Evolutionary conservation across 805 yeast species (phyloP).

Genomic region (Schwanniomyces vanrijiae): DNA sequence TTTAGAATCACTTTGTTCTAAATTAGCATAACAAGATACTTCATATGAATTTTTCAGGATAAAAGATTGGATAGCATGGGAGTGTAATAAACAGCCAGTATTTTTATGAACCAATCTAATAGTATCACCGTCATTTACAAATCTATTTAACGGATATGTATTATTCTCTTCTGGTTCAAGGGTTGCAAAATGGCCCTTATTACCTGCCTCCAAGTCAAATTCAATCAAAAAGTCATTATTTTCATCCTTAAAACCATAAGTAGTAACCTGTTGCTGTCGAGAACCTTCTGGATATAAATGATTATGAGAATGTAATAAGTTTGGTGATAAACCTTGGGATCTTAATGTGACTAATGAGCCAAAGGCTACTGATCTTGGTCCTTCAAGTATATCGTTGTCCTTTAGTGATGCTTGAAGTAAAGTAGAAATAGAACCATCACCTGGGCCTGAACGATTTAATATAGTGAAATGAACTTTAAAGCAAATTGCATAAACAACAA

Average conservation of each 20-base stretch:
- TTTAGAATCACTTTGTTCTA: conserved; percentile 68
- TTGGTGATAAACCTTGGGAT: conserved; percentile 70
- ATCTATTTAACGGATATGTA: conserved; percentile 5
- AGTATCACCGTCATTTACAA: conserved; percentile 59
- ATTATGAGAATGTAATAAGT: conserved; percentile 83
- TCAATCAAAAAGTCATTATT: conserved; percentile 83
- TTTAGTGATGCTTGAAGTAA: conserved; percentile 84
- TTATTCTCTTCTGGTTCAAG: conserved; percentile 20
- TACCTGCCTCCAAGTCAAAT: conserved; percentile 49
- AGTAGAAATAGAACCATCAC: conserved; percentile 88
- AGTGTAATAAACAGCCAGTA: conserved; percentile 76
- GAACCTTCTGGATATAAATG: conserved; percentile 91
- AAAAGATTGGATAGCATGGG: conserved; percentile 80
- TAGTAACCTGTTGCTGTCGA: conserved; percentile 90
- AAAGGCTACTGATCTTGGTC: conserved; percentile 64
- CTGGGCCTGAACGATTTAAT: conserved; percentile 82
- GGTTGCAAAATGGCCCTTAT: conserved; percentile 29
- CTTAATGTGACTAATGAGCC: conserved; percentile 66
- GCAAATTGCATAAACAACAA: conserved; percentile 62
- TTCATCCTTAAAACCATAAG: conserved; percentile 83
- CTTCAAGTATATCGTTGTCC: conserved; percentile 61
- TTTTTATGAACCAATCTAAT: conserved; percentile 70
- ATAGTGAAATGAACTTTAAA: conserved; percentile 82
- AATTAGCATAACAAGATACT: conserved; percentile 84
- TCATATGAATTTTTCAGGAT: conserved; percentile 67